These are phyloP conservation scores for Nematocida ausubeli DNA, from an alignment of 371 early-diverging fungal genomes.

Conservation along the genomic window DNA sequence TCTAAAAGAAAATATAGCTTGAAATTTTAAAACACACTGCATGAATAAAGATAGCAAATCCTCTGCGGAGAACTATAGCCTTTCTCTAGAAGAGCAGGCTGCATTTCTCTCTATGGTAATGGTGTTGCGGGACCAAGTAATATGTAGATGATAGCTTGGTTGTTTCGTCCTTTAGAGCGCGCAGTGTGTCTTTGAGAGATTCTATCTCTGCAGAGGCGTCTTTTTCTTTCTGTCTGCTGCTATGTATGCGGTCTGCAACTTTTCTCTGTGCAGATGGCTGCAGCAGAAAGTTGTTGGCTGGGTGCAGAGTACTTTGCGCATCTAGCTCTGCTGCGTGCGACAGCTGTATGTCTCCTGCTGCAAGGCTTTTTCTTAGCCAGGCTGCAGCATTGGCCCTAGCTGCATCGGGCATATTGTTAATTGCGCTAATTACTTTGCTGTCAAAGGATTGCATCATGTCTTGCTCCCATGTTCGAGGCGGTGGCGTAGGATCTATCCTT, in stretches of 20 bases:
- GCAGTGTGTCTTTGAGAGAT: not conserved
- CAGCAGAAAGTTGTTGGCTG: not conserved
- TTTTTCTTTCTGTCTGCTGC: not conserved
- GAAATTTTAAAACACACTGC: too few relatives aligned
- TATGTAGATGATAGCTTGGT: not conserved
- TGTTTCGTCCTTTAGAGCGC: not conserved
- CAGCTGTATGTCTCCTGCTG: not conserved
- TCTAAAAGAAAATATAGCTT: too few relatives aligned
- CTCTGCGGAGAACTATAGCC: slow-evolving; percentile 44
- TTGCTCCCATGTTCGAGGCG: not conserved
- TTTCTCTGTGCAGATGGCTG: not conserved
- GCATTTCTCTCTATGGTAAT: not conserved
- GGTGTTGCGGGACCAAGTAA: not conserved
- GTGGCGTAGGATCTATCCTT: not conserved
- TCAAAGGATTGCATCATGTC: not conserved
- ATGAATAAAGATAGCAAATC: too few relatives aligned
- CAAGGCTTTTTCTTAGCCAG: not conserved
- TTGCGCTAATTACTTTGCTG: not conserved
- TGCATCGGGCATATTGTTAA: not conserved
- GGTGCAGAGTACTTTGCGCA: not conserved
- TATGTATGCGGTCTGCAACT: not conserved
- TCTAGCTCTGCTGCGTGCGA: not conserved
- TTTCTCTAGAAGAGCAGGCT: slow-evolving; percentile 8
- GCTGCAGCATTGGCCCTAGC: not conserved
- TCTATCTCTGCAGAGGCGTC: not conserved